phyloP scores from a whole-genome alignment of 176 grass and related monocot species.

The Eragrostis nindensis region DNA sequence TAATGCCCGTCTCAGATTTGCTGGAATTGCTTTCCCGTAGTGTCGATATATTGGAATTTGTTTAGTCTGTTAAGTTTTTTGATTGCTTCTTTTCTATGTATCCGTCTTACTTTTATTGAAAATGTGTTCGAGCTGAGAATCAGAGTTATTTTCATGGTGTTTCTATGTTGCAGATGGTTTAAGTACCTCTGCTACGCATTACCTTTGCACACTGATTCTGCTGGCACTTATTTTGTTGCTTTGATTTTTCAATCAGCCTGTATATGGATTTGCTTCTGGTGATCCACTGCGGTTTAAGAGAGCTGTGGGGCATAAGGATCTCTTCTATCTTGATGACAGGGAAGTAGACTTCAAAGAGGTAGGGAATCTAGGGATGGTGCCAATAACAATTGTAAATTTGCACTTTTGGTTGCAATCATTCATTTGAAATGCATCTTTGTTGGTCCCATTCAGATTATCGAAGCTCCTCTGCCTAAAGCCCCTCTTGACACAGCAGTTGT shows the following conservation, averaged over 20 bases:
- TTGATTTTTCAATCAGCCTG: slow-evolving; percentile 62
- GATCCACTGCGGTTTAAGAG: slow-evolving; percentile 91
- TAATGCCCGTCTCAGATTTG: background rate
- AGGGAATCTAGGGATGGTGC: slow-evolving; percentile 54
- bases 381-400: background rate
- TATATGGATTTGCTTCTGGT: slow-evolving; percentile 92
- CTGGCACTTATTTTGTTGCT: slow-evolving; percentile 19
- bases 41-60: slow-evolving; percentile 5
- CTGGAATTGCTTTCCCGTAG: background rate
- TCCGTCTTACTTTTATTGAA: background rate
- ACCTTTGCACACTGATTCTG: background rate
- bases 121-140: background rate
- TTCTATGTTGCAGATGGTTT: background rate
- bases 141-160: background rate
- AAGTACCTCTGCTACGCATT: background rate
- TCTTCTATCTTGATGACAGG: slow-evolving; percentile 91
- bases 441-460: slow-evolving; percentile 60
- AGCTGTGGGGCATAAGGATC: slow-evolving; percentile 88
- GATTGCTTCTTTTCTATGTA: slow-evolving; percentile 6
- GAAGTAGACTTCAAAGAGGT: slow-evolving; percentile 98
- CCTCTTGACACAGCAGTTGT: slow-evolving; percentile 86
- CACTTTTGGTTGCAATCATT: slow-evolving; percentile 11
- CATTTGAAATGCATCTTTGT: slow-evolving; percentile 31
- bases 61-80: background rate
- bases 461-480: slow-evolving; percentile 80